Evolutionary conservation across 306 rosid genomes (phyloP).

Genomic region (Inga laurina): DNA sequence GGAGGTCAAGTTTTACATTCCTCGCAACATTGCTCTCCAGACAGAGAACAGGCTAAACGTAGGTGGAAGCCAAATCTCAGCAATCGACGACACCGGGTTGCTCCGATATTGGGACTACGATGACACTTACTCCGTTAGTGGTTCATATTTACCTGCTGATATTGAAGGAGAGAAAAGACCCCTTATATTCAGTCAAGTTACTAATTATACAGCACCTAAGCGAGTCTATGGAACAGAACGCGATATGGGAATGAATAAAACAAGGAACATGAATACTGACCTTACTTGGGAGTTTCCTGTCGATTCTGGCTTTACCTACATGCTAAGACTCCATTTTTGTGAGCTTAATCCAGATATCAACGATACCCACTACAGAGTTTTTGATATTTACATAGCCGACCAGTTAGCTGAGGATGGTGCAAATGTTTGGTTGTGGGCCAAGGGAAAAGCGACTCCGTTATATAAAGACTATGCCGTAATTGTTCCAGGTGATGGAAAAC

Average conservation of each 20-base stretch:
- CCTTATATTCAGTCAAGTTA: fast-evolving
- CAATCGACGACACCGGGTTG: neutral
- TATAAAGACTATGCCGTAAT: slow-evolving; percentile 3
- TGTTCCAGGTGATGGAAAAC: neutral
- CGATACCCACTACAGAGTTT: fast-evolving
- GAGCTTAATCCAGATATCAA: neutral
- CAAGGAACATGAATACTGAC: neutral
- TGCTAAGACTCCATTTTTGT: slow-evolving; percentile 28
- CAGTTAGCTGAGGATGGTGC: neutral
- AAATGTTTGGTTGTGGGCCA: neutral
- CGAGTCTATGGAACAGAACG: neutral
- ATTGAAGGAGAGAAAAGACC: fast-evolving
- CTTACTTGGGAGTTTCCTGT: slow-evolving; percentile 10
- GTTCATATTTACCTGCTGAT: neutral
- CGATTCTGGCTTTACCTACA: slow-evolving; percentile 1
- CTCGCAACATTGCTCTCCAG: neutral
- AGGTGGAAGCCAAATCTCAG: neutral
- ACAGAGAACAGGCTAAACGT: neutral
- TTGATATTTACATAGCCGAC: slow-evolving; percentile 22
- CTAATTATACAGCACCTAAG: slow-evolving; percentile 3
- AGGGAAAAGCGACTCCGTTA: neutral
- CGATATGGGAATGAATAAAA: neutral
- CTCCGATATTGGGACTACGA: too few relatives aligned
- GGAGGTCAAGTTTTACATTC: too few relatives aligned
- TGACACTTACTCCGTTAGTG: too few relatives aligned